phyloP scores from a whole-genome alignment of 2,329 filamentous ascomycete species.

The Falciphora oryzae region DNA sequence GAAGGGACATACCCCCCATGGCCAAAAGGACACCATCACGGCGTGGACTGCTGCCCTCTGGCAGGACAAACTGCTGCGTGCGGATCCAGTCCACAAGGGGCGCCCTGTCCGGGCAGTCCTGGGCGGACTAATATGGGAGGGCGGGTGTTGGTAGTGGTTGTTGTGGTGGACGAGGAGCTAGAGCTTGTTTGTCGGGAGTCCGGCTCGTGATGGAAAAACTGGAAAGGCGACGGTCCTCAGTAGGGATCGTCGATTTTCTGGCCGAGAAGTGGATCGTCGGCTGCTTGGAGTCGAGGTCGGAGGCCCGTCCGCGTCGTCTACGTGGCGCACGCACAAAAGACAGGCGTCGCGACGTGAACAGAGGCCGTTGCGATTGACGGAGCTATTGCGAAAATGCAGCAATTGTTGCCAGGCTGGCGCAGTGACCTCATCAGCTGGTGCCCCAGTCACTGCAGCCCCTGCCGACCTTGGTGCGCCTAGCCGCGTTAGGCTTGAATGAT shows the following conservation, averaged over 20 bases:
- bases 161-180: not conserved
- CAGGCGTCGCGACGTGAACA: not conserved
- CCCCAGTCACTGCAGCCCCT: not conserved
- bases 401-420: not conserved
- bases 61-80: not conserved
- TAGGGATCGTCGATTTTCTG: not conserved
- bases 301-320: not conserved
- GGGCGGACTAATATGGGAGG: not conserved
- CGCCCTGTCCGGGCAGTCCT: constrained; percentile 7
- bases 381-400: not conserved
- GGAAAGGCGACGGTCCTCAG: not conserved
- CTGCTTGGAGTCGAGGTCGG: not conserved
- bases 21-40: constrained; percentile 27
- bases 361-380: not conserved
- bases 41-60: not conserved
- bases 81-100: constrained; percentile 1
- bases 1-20: constrained; percentile 60
- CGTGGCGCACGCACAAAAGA: not conserved
- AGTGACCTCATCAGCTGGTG: not conserved
- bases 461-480: not conserved
- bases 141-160: not conserved
- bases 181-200: not conserved
- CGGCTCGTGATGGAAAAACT: not conserved
- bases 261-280: not conserved
- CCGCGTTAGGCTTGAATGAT: too few species aligned